Evolutionary conservation across 768 basidiomycete genomes (phyloP).

Genomic region (Suillus americanus): DNA sequence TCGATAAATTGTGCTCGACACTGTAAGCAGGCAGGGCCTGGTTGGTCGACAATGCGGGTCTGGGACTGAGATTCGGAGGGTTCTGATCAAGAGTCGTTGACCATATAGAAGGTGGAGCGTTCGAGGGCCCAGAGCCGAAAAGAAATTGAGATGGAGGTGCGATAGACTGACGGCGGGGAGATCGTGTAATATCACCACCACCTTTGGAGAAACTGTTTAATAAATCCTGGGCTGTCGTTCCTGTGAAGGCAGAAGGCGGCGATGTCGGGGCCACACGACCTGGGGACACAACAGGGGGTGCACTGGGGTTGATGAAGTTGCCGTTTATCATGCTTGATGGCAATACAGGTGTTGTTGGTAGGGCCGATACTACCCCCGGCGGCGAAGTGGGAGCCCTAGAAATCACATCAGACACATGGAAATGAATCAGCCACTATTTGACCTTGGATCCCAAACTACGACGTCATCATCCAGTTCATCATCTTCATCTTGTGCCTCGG

Average conservation of each 20-base stretch:
- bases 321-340: slow-evolving; percentile 1
- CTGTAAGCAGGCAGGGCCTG: neutral
- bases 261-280: slow-evolving; percentile 28
- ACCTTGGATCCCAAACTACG: slow-evolving; percentile 77
- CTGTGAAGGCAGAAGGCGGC: slow-evolving; percentile 18
- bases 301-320: slow-evolving; percentile 9
- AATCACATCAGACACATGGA: slow-evolving; percentile 7
- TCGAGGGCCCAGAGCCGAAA: slow-evolving; percentile 49
- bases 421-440: slow-evolving; percentile 10
- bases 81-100: slow-evolving; percentile 56
- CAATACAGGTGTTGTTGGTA: slow-evolving; percentile 23
- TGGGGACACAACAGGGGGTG: slow-evolving; percentile 13
- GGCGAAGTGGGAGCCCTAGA: slow-evolving; percentile 22
- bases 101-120: slow-evolving; percentile 64
- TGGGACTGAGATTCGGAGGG: slow-evolving; percentile 5
- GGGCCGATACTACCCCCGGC: slow-evolving; percentile 8
- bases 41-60: neutral
- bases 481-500: slow-evolving; percentile 39
- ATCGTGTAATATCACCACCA: slow-evolving; percentile 16
- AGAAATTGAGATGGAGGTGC: slow-evolving; percentile 41
- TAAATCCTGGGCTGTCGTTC: slow-evolving; percentile 68
- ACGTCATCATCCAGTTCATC: slow-evolving; percentile 65
- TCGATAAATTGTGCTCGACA: slow-evolving; percentile 7
- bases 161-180: slow-evolving; percentile 20
- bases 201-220: slow-evolving; percentile 42